Evolutionary conservation across 345 rosid species (phyloP).

Genomic region (Eucalyptus regnans): DNA sequence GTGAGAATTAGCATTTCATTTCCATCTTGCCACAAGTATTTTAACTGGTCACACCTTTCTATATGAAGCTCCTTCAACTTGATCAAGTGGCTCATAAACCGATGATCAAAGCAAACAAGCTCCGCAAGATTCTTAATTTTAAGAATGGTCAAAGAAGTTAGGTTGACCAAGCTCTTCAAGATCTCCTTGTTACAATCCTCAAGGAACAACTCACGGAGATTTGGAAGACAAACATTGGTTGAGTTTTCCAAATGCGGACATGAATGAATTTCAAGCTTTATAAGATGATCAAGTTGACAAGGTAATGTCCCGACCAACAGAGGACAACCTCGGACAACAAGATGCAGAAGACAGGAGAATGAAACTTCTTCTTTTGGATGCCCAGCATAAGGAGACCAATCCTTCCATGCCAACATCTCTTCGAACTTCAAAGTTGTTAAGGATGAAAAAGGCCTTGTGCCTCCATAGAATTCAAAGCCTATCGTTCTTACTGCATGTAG

Average conservation of each 20-base stretch:
- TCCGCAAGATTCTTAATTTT: rapidly evolving
- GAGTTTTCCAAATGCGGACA: not conserved
- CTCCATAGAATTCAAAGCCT: not conserved
- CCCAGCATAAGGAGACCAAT: not conserved
- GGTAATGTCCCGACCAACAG: not conserved
- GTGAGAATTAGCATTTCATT: not conserved
- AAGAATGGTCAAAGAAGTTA: not conserved
- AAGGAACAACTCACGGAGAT: not conserved
- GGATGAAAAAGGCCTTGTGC: not conserved
- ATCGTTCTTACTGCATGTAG: not conserved
- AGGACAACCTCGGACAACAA: not conserved
- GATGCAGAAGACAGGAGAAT: not conserved
- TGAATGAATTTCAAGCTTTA: not conserved
- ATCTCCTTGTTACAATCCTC: not conserved
- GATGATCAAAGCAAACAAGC: not conserved
- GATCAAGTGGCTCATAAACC: not conserved
- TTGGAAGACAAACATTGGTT: not conserved
- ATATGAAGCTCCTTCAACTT: not conserved
- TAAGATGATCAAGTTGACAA: rapidly evolving
- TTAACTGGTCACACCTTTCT: rapidly evolving
- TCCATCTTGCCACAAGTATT: not conserved
- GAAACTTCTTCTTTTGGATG: not conserved
- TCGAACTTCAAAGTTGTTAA: not conserved
- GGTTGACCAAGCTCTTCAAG: not conserved
- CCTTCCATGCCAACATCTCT: not conserved